Base-by-base conservation (phyloP, 2,329 filamentous ascomycete genomes). In the Zopfia rhizophila region DNA sequence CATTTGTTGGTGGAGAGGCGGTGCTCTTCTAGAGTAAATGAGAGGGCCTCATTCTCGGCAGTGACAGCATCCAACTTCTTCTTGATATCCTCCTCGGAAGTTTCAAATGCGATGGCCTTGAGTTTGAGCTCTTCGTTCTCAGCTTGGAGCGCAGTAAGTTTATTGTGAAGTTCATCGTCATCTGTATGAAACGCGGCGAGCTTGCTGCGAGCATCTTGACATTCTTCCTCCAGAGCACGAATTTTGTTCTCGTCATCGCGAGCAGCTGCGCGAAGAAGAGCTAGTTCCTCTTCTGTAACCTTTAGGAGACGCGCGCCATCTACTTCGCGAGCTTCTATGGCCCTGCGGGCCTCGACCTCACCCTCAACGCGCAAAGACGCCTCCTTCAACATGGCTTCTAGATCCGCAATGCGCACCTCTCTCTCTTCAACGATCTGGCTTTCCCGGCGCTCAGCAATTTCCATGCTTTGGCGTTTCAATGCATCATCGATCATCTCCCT, bases 21-120 rank as follows among this genome's bases (percentile, higher is more conserved):
- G 63, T 88, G 86, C 62, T 89, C 85, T 49, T 85, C 81, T 7
- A 87, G 70, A 2, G 82, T 86, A 38, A 76, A 81, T 51, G 85
- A 78, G 17, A 87, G 74, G 6, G 81, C 78, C 35, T 82, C 80
- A 50, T 85, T 86, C 69, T 86, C 84, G 5, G 78, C 77, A 16
- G 79, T 79, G 22, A 86, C 67, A 45, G 80, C 78, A 22, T 77
- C 74, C 14, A 82, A 68, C 8, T 77, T 80, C 48, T 79, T 73
- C 61, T 81, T 77, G 29, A 82, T 68, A 36, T 77, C 78, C 41
- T 78, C 77, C 46, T 67, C 63, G 3, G 66, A 65, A 37, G 46
- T 63, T 37, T 70, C 65, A 14, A 66, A 45, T 7, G 61, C 60
- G 21, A 66, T 51, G 17, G 58, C 63, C 45, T 61, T 65, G 50